Evolutionary conservation across 176 grass and related monocot species (phyloP).

Genomic region (Musa schizocarpa): DNA sequence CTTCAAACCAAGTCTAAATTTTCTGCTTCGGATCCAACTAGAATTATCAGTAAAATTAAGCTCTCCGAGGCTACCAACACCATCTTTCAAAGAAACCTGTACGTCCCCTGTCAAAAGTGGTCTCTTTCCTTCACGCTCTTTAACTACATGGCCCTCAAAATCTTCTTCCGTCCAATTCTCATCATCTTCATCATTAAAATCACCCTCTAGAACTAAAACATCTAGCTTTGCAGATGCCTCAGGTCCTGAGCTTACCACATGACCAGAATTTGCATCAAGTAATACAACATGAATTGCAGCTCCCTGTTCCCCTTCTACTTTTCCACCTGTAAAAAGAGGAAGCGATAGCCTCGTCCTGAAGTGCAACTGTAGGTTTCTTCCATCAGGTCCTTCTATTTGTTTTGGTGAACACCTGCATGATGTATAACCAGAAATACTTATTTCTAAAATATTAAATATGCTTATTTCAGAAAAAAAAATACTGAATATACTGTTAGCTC

Average conservation of each 20-base stretch:
- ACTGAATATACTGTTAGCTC: background rate
- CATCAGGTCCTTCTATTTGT: conserved; percentile 21
- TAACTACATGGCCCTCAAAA: conserved; percentile 18
- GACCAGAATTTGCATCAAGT: conserved; percentile 15
- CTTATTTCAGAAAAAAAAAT: background rate
- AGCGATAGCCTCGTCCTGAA: conserved; percentile 5
- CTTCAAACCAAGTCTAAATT: conserved; percentile 22
- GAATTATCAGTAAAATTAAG: conserved; percentile 24
- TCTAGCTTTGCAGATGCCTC: conserved; percentile 20
- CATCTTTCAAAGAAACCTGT: conserved; percentile 12
- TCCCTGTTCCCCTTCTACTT: conserved; percentile 22
- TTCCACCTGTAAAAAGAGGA: conserved; percentile 19
- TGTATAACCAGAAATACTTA: background rate
- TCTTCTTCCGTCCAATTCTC: conserved; percentile 15
- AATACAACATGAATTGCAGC: conserved; percentile 23
- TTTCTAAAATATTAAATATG: background rate
- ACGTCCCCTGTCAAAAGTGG: conserved; percentile 21
- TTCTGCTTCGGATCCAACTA: conserved; percentile 21
- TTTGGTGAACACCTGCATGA: conserved; percentile 12
- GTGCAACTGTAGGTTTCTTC: conserved; percentile 17
- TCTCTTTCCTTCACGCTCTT: conserved; percentile 20
- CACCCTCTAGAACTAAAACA: conserved; percentile 19
- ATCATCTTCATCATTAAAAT: conserved; percentile 23
- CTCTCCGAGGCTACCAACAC: conserved; percentile 16
- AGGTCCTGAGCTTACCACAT: conserved; percentile 8